A percentile compares a stretch with the other conserved stretches of the same genome.
phyloP scores from a whole-genome alignment of 345 rosid genomes.

The Citrus sp. region DNA sequence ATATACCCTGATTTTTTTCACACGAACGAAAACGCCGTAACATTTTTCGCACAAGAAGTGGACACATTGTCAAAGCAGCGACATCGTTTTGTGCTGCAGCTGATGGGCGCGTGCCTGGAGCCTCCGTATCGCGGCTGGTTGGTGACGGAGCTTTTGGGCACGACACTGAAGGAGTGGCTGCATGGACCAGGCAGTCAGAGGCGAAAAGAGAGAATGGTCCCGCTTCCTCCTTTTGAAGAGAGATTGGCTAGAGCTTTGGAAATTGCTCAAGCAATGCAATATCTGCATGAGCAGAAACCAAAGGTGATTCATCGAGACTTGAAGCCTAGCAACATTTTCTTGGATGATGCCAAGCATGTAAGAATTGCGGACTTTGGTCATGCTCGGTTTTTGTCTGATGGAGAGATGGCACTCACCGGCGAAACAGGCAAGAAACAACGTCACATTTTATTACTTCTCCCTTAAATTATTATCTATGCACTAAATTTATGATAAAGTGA shows the following conservation, averaged over 20 bases:
- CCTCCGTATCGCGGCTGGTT: constrained; percentile 54
- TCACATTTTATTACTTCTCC: too few species aligned
- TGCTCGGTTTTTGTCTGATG: constrained; percentile 44
- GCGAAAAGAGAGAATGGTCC: constrained; percentile 25
- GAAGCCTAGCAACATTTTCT: constrained; percentile 61
- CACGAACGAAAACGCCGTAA: constrained; percentile 26
- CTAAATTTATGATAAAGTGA: background rate
- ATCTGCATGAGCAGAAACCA: constrained; percentile 60
- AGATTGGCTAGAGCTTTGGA: constrained; percentile 45
- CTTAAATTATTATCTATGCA: background rate
- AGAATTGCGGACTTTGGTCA: constrained; percentile 69
- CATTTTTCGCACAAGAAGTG: constrained; percentile 49
- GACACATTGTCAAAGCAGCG: constrained; percentile 55
- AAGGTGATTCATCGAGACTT: constrained; percentile 61
- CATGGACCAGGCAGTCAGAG: constrained; percentile 38
- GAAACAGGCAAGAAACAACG: constrained; percentile 40
- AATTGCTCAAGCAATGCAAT: constrained; percentile 64
- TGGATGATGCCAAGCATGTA: constrained; percentile 44
- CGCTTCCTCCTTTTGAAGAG: constrained; percentile 41
- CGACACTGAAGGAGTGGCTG: constrained; percentile 57
- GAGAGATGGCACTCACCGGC: constrained; percentile 54
- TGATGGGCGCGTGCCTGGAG: constrained; percentile 55
- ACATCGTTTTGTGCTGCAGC: constrained; percentile 47
- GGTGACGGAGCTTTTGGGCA: constrained; percentile 43
- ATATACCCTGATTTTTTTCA: constrained; percentile 40